Conservation (phyloP, 1,284 basidiomycete species). For the Gomphus bonarii region DNA sequence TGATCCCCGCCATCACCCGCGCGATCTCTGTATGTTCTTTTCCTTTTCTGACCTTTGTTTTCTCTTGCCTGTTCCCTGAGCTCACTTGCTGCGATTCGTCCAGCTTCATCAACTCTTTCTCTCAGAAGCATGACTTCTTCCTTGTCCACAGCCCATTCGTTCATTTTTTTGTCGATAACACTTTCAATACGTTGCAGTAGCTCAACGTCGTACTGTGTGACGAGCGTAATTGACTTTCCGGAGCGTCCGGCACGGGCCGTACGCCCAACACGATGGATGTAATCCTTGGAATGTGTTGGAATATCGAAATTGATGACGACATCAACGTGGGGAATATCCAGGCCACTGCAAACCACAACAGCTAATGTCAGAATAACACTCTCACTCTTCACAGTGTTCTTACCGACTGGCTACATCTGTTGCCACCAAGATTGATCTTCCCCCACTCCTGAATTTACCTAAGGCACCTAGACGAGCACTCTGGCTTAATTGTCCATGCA, state of each 20-base stretch:
- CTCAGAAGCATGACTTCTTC: constrained; percentile 84
- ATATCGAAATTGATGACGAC: constrained; percentile 98
- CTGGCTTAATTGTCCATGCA: constrained; percentile 94
- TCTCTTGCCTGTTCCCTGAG: constrained; percentile 55
- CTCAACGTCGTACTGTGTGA: constrained; percentile 98
- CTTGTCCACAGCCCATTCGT: constrained; percentile 82
- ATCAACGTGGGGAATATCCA: constrained; percentile 96
- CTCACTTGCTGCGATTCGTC: constrained; percentile 74
- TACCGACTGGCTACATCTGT: constrained; percentile 95
- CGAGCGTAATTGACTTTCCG: constrained; percentile 92
- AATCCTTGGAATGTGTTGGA: constrained; percentile 97
- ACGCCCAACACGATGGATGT: constrained; percentile 96
- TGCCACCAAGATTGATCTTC: constrained; percentile 85
- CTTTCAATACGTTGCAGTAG: constrained; percentile 90
- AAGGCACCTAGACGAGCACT: constrained; percentile 91
- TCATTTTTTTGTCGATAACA: constrained; percentile 90
- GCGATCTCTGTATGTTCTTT: constrained; percentile 32
- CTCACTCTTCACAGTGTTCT: constrained; percentile 18
- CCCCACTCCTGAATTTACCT: constrained; percentile 93
- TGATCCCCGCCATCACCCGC: constrained; percentile 67
- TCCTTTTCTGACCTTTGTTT: constrained; percentile 45
- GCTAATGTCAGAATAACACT: constrained; percentile 8
- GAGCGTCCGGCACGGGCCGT: constrained; percentile 94
- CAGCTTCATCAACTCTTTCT: constrained; percentile 88
- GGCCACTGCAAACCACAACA: constrained; percentile 44